Conservation (phyloP, 257 asterid genomes). For the Penstemon davidsonii region DNA sequence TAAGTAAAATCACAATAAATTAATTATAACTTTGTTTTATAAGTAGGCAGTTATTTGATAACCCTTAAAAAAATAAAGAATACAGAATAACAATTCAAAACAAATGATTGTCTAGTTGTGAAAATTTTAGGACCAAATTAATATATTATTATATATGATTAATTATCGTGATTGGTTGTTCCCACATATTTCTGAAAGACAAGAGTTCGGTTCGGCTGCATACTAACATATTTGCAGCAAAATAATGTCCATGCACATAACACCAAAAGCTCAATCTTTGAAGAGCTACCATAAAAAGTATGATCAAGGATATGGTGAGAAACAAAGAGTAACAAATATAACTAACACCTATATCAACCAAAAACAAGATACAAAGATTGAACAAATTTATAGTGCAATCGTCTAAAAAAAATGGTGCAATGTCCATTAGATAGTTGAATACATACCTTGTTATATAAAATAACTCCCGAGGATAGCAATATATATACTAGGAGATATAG, state of each 20-base stretch:
- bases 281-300: slow-evolving; percentile 3
- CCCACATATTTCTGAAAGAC: not conserved
- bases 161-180: not conserved
- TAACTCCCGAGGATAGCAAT: slow-evolving; percentile 85
- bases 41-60: too few relatives aligned
- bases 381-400: not conserved
- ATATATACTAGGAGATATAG: slow-evolving; percentile 74
- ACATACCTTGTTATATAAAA: slow-evolving; percentile 89
- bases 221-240: slow-evolving; percentile 4
- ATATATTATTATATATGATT: not conserved
- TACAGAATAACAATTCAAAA: not conserved
- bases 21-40: too few relatives aligned
- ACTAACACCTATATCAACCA: slow-evolving; percentile 17
- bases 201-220: not conserved
- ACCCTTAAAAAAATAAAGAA: too few relatives aligned
- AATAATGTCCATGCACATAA: slow-evolving; percentile 11
- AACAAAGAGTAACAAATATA: not conserved
- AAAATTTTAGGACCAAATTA: not conserved
- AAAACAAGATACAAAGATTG: slow-evolving; percentile 2
- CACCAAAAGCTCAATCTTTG: slow-evolving; percentile 7
- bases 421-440: not conserved
- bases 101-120: not conserved
- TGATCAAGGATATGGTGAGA: slow-evolving; percentile 5
- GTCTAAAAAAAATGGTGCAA: not conserved
- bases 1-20: too few relatives aligned